Percentiles rank a stretch among this genome's conserved stretches.
Conservation (phyloP, 495 filamentous ascomycete species). For the Thozetella sp. region DNA sequence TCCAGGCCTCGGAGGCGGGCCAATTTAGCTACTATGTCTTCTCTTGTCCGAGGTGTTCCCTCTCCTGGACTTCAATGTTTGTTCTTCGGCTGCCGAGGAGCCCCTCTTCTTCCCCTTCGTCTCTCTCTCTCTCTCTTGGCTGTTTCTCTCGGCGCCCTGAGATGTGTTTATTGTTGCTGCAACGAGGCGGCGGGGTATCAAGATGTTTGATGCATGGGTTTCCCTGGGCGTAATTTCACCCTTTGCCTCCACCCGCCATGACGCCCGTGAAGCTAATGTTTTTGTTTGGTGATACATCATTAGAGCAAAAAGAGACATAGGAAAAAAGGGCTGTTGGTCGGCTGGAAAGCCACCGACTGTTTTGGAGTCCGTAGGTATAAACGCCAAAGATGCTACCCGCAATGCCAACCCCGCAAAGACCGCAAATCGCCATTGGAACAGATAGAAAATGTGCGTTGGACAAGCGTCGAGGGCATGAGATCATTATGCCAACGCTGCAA, state of each 20-base stretch:
- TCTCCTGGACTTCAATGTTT: not conserved
- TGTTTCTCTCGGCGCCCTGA: not conserved
- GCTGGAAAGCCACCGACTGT: not conserved
- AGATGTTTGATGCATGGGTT: constrained; percentile 3
- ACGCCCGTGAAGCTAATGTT: not conserved
- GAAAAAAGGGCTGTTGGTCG: constrained; percentile 9
- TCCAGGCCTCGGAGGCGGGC: constrained; percentile 1
- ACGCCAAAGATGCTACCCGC: not conserved
- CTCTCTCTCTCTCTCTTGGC: not conserved
- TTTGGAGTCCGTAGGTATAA: not conserved
- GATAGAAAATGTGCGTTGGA: not conserved
- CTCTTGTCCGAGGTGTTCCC: not conserved
- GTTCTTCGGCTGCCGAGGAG: not conserved
- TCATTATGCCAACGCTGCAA: constrained; percentile 9
- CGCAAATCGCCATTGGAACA: not conserved
- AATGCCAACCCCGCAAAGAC: not conserved
- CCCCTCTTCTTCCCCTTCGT: not conserved
- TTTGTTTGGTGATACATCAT: constrained; percentile 27
- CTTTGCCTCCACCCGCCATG: not conserved
- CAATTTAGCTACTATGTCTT: not conserved
- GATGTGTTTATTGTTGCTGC: not conserved
- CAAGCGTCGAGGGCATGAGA: not conserved
- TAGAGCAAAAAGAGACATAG: constrained; percentile 23
- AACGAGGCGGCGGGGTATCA: constrained; percentile 2
- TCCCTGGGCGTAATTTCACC: not conserved